A percentile compares a stretch with the other conserved stretches of the same genome.
phyloP scores from a whole-genome alignment of 2,329 filamentous ascomycete genomes.

The Colletotrichum neosansevieriae region DNA sequence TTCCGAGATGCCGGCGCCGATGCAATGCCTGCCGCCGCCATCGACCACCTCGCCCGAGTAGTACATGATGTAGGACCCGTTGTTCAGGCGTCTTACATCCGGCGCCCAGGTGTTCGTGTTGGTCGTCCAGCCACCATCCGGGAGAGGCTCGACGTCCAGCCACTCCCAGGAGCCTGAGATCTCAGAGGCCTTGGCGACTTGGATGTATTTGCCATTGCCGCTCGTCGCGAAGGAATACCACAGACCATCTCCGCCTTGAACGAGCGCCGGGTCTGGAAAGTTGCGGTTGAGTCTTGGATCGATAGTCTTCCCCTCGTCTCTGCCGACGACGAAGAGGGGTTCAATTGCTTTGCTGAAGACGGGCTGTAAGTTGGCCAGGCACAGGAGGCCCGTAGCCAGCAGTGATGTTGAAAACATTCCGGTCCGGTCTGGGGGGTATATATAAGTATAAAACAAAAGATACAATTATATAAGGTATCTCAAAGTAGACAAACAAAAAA shows the following conservation, averaged over 20 bases:
- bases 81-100: slow-evolving; percentile 63
- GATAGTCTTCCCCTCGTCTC: slow-evolving; percentile 5
- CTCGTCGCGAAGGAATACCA: slow-evolving; percentile 72
- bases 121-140: slow-evolving; percentile 65
- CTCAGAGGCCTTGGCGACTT: slow-evolving; percentile 63
- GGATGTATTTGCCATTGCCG: slow-evolving; percentile 62
- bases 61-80: slow-evolving; percentile 71
- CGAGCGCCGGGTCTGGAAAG: slow-evolving; percentile 68
- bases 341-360: slow-evolving; percentile 21
- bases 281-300: slow-evolving; percentile 50
- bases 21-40: slow-evolving; percentile 62
- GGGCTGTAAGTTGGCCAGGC: slow-evolving; percentile 12
- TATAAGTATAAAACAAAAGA: slow-evolving; percentile 5
- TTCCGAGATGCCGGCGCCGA: slow-evolving; percentile 66
- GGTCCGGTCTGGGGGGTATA: slow-evolving; percentile 18
- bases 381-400: slow-evolving; percentile 27
- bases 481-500: background rate
- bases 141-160: slow-evolving; percentile 66
- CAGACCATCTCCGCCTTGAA: slow-evolving; percentile 58
- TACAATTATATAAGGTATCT: slow-evolving; percentile 22
- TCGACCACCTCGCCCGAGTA: slow-evolving; percentile 63
- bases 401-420: slow-evolving; percentile 35
- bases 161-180: slow-evolving; percentile 61
- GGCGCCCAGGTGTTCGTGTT: slow-evolving; percentile 71
- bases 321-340: slow-evolving; percentile 31